These are phyloP conservation scores for Basipetospora sp. DNA, from an alignment of 2,329 filamentous ascomycete species.

Conservation along the genomic window DNA sequence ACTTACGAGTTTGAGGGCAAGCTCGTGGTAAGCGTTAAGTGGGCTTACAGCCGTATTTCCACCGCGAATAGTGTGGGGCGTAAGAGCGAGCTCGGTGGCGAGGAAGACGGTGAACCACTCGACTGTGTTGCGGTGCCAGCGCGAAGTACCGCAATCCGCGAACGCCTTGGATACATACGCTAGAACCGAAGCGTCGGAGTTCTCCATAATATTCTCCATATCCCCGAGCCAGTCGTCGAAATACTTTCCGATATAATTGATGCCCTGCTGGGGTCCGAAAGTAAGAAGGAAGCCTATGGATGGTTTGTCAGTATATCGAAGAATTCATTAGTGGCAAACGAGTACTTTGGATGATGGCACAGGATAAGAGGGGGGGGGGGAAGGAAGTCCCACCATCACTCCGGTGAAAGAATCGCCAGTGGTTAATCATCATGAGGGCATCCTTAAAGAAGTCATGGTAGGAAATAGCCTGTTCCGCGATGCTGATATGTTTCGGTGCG, in stretches of 20 bases:
- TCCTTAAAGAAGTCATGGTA: conserved; percentile 2
- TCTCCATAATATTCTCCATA: conserved; percentile 2
- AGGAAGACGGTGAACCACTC: conserved; percentile 6
- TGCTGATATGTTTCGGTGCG: neutral
- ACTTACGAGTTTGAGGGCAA: conserved; percentile 3
- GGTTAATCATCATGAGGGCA: conserved; percentile 1
- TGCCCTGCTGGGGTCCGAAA: conserved; percentile 22
- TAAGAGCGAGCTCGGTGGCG: conserved; percentile 2
- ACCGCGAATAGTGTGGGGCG: conserved; percentile 5
- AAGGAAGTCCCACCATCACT: neutral
- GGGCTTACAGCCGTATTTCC: conserved; percentile 1
- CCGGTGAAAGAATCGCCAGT: conserved; percentile 3
- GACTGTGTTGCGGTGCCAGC: conserved; percentile 4
- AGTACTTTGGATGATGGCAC: neutral
- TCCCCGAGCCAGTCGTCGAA: conserved; percentile 17
- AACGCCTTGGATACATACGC: conserved; percentile 4
- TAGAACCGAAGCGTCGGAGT: conserved; percentile 3
- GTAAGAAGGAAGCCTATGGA: conserved; percentile 4
- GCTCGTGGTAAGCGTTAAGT: conserved; percentile 4
- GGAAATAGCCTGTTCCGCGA: conserved; percentile 3
- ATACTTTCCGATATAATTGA: conserved; percentile 30
- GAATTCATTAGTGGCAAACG: neutral
- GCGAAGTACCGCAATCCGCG: neutral
- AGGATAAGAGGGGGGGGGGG: neutral
- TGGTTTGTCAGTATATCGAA: neutral